phyloP scores from a whole-genome alignment of 352 stramenopile genomes.

The Phytophthora nicotianae region DNA sequence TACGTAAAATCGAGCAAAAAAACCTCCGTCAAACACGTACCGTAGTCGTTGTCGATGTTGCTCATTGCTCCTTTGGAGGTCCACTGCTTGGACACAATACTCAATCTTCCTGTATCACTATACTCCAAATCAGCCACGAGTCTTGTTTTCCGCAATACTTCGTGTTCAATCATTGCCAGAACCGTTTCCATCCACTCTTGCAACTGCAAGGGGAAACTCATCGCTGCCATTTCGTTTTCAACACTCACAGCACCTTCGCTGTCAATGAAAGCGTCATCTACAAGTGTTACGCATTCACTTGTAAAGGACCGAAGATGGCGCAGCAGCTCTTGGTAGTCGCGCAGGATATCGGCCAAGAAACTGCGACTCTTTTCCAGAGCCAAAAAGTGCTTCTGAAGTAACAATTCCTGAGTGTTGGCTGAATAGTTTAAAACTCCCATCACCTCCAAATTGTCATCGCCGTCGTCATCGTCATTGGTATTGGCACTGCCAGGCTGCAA shows the following conservation, averaged over 20 bases:
- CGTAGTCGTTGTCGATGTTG: constrained; percentile 57
- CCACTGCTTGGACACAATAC: constrained; percentile 51
- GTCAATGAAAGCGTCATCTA: constrained; percentile 34
- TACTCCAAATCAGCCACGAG: constrained; percentile 65
- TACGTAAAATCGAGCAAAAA: not conserved
- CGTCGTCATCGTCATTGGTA: not conserved
- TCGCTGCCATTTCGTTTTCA: constrained; percentile 21
- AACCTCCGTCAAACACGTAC: constrained; percentile 32
- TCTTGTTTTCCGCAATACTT: constrained; percentile 59
- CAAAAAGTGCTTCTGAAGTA: constrained; percentile 73
- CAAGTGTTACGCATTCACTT: constrained; percentile 37
- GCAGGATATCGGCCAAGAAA: constrained; percentile 61
- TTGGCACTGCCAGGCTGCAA: constrained; percentile 13
- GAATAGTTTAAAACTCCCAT: constrained; percentile 58
- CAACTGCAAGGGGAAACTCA: constrained; percentile 34
- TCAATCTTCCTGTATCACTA: constrained; percentile 44
- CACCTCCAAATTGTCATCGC: constrained; percentile 11
- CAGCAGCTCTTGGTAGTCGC: constrained; percentile 54
- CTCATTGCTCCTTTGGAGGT: constrained; percentile 36
- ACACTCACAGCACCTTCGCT: constrained; percentile 24
- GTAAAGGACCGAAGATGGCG: constrained; percentile 46
- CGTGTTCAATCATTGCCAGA: constrained; percentile 66
- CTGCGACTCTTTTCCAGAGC: constrained; percentile 66
- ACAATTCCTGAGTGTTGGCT: constrained; percentile 37
- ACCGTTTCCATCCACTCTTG: constrained; percentile 84